Evolutionary conservation across 2,329 filamentous ascomycete genomes (phyloP), one percentile per base, ranked within the genome.

Genomic region (Fusarium luffae): DNA sequence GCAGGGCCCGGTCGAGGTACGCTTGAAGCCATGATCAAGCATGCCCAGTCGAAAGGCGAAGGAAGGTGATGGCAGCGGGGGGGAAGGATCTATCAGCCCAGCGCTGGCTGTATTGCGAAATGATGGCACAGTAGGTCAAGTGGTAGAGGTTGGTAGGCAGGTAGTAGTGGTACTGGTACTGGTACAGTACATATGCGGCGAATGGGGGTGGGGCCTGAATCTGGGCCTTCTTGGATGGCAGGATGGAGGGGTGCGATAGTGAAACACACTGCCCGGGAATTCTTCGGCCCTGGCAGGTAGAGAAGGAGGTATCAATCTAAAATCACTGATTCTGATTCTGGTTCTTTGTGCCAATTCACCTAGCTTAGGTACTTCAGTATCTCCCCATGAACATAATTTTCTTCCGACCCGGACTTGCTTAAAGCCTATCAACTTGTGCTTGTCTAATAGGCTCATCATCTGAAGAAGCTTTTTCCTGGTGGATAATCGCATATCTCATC

Each of bases 1-100:
- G 95, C 95, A 60, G 95, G 94, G 55, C 95, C 95, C 61, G 95
- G 95, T 83, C 95, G 93, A 62, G 96, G 95, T 73, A 98, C 88
- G 59, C 72, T 82, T 67, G 76, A 74, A 64, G 82, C 75, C 84
- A 85, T 80, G 62, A 56, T 70, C 68, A 71, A 68, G 71, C 67
- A 72, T 72, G 67, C 74, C 70, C 69, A 73, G 69, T 73, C 62
- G 63, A 64, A 58, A 59, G 59, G 60, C 72, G 63, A 51, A 74
- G 59, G 58, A 54, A 64, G 57, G 55, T 61, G 61, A 47, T 62
- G 48, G 56, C 57, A 63, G 67, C 54, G 66, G 42, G 54, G 54
- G 69, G 69, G 67, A 48, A 44, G 60, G 68, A 74, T 73, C 65
- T 70, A 70, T 64, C 70, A 66, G 62, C 59, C 70, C 63, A 71